Conservation (phyloP, 805 yeast genomes). For the Wickerhamomyces alni region DNA sequence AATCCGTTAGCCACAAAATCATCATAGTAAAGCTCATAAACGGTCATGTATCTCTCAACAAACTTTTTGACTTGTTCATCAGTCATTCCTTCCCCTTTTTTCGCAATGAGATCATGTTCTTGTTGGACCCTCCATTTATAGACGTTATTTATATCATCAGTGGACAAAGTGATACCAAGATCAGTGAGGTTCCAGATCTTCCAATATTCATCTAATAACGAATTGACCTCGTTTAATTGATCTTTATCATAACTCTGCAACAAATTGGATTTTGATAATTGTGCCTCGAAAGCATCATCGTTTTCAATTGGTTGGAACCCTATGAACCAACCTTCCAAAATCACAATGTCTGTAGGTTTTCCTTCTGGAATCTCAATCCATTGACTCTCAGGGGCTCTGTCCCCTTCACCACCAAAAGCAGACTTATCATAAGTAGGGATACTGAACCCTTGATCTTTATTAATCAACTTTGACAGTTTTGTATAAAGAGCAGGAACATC, state of each 20-base stretch:
- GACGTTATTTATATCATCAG: slow-evolving; percentile 56
- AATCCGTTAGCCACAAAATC: slow-evolving; percentile 30
- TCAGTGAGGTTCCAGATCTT: slow-evolving; percentile 54
- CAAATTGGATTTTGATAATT: slow-evolving; percentile 15
- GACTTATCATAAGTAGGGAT: slow-evolving; percentile 81
- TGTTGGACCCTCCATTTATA: slow-evolving; percentile 69
- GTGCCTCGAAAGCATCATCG: slow-evolving; percentile 15
- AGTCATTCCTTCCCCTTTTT: slow-evolving; percentile 72
- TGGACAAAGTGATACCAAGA: slow-evolving; percentile 53
- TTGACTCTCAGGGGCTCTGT: slow-evolving; percentile 39
- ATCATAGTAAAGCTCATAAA: slow-evolving; percentile 64
- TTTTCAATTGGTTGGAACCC: slow-evolving; percentile 53
- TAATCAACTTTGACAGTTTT: slow-evolving; percentile 28
- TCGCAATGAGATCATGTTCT: slow-evolving; percentile 53
- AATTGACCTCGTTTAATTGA: slow-evolving; percentile 40
- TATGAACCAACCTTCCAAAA: slow-evolving; percentile 93
- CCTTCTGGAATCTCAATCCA: slow-evolving; percentile 32
- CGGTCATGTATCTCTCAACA: slow-evolving; percentile 83
- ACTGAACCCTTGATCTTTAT: slow-evolving; percentile 23
- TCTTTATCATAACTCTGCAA: slow-evolving; percentile 24
- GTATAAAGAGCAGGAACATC: slow-evolving; percentile 40
- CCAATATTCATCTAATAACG: slow-evolving; percentile 42
- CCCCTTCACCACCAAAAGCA: slow-evolving; percentile 68
- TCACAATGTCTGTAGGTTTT: slow-evolving; percentile 51
- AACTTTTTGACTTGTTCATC: slow-evolving; percentile 62